Evolutionary conservation across 1,284 basidiomycete genomes (phyloP).

Genomic region (Tremellales sp.): DNA sequence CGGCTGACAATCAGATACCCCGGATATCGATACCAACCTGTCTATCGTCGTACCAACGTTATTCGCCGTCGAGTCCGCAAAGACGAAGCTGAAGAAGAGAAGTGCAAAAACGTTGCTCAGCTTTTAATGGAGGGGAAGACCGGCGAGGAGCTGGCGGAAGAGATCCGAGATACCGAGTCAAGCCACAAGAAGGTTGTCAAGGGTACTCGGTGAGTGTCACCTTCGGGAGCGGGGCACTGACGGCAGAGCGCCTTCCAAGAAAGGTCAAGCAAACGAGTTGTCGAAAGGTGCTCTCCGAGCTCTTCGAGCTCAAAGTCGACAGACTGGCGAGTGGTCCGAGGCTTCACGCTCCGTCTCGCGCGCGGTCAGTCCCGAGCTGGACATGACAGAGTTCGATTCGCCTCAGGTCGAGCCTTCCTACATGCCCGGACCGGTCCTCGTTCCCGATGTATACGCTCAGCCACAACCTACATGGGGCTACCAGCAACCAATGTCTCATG

Average conservation of each 20-base stretch:
- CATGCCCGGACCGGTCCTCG: background rate
- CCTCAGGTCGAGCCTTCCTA: background rate
- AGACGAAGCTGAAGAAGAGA: constrained; percentile 50
- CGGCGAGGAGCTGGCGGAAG: constrained; percentile 62
- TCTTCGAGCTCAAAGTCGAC: constrained; percentile 27
- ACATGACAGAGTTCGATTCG: background rate
- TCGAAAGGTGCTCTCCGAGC: constrained; percentile 36
- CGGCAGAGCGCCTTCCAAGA: background rate
- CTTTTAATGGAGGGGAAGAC: constrained; percentile 68
- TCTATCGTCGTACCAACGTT: constrained; percentile 37
- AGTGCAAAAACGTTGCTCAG: constrained; percentile 61
- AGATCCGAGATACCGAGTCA: constrained; percentile 55
- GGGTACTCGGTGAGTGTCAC: constrained; percentile 4
- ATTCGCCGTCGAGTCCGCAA: constrained; percentile 48
- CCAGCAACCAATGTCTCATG: background rate
- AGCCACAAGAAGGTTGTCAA: constrained; percentile 35
- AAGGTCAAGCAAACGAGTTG: constrained; percentile 13
- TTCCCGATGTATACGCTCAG: background rate
- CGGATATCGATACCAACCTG: constrained; percentile 37
- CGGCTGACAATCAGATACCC: constrained; percentile 24
- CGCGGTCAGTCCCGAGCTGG: background rate
- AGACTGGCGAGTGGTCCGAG: constrained; percentile 23
- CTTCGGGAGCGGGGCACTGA: too few relatives aligned
- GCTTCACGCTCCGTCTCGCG: constrained; percentile 6
- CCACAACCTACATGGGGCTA: background rate